A percentile compares a stretch with the other conserved stretches of the same genome.
phyloP scores from a whole-genome alignment of 1,139 yeast genomes.

The Ashbya aceris region DNA sequence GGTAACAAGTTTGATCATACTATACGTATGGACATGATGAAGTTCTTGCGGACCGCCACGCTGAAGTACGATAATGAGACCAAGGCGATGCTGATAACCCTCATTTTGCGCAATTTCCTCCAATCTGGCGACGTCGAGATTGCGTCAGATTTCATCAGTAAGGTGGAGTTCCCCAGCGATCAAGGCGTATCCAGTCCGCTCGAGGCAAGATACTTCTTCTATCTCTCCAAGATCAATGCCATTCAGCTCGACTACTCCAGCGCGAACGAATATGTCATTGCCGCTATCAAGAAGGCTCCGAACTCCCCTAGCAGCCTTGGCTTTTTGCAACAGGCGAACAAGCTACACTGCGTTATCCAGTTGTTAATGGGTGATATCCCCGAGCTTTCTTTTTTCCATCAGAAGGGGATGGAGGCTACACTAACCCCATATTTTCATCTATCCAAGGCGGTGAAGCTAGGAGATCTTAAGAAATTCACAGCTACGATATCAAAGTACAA shows the following conservation, averaged over 20 bases:
- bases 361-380: constrained; percentile 96
- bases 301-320: constrained; percentile 81
- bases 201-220: constrained; percentile 85
- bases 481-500: constrained; percentile 63
- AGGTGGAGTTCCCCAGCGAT: constrained; percentile 68
- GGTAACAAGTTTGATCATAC: constrained; percentile 38
- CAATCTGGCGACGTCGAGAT: constrained; percentile 72
- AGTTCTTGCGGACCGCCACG: constrained; percentile 77
- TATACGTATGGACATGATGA: constrained; percentile 60
- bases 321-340: constrained; percentile 82
- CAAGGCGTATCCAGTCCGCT: constrained; percentile 67
- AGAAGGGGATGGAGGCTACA: constrained; percentile 46
- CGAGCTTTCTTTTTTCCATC: constrained; percentile 74
- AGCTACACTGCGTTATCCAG: constrained; percentile 80
- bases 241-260: constrained; percentile 87
- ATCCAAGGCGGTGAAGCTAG: constrained; percentile 85
- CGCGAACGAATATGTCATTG: constrained; percentile 82
- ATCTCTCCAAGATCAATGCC: constrained; percentile 81
- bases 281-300: constrained; percentile 96
- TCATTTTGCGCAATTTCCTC: constrained; percentile 73
- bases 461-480: constrained; percentile 78
- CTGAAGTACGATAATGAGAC: constrained; percentile 90
- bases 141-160: constrained; percentile 84
- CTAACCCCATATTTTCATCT: constrained; percentile 78
- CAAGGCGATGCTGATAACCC: constrained; percentile 75